Percentiles rank a stretch among this genome's conserved stretches.
Conservation (phyloP, 1,139 yeast genomes). For the Fermentozyma sake region DNA sequence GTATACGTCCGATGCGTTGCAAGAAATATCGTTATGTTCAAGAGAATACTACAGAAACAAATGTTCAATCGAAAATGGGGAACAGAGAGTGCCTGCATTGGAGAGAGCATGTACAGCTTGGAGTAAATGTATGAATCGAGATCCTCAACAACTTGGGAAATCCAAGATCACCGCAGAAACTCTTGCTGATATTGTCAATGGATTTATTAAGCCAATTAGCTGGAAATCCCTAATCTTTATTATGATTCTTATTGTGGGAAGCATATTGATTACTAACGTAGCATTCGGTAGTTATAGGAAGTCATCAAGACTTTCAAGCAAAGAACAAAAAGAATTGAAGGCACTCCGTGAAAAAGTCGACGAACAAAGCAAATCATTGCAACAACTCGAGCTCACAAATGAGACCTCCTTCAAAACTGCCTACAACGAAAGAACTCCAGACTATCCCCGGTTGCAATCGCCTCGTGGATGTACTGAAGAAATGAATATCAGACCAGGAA, state of each 20-base stretch:
- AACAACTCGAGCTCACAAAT: slow-evolving; percentile 2
- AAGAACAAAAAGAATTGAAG: slow-evolving; percentile 3
- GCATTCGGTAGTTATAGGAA: slow-evolving; percentile 33
- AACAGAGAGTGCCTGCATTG: slow-evolving; percentile 63
- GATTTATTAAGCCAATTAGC: slow-evolving; percentile 69
- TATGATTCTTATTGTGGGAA: slow-evolving; percentile 37
- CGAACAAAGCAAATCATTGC: slow-evolving; percentile 1
- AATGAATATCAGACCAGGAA: no score
- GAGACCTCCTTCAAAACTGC: slow-evolving; percentile 2
- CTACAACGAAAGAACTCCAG: no score
- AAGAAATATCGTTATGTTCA: slow-evolving; percentile 68
- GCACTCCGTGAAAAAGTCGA: slow-evolving; percentile 4
- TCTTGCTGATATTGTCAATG: slow-evolving; percentile 75
- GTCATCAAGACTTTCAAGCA: slow-evolving; percentile 3
- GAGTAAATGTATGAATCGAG: slow-evolving; percentile 84
- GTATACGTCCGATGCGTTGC: slow-evolving; percentile 54
- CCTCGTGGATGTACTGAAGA: no score
- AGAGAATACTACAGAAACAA: slow-evolving; percentile 67
- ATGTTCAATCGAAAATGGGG: slow-evolving; percentile 40
- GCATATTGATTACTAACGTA: slow-evolving; percentile 36
- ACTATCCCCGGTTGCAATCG: no score
- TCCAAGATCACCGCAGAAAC: slow-evolving; percentile 79
- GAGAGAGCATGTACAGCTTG: slow-evolving; percentile 69
- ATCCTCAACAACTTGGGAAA: slow-evolving; percentile 73
- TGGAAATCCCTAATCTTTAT: slow-evolving; percentile 66